phyloP scores from a whole-genome alignment of 2,329 filamentous ascomycete species.

The Aspergillus candidus region DNA sequence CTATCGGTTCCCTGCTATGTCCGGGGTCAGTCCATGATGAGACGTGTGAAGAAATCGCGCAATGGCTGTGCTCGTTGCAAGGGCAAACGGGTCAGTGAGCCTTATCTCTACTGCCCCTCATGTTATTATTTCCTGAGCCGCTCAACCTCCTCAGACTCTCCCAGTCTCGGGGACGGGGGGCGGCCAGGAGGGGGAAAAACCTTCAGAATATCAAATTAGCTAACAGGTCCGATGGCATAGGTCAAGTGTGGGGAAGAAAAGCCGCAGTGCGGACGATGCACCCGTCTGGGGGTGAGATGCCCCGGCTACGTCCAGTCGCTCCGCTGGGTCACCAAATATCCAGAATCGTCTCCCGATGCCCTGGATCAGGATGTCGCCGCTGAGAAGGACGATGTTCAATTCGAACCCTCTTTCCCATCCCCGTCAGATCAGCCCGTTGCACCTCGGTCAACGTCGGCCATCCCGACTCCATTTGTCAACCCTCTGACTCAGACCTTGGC shows the following conservation, averaged over 20 bases:
- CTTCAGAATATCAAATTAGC: not conserved
- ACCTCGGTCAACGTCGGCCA: not conserved
- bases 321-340: slow-evolving; percentile 34
- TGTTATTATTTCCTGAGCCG: not conserved
- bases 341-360: slow-evolving; percentile 9
- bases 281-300: slow-evolving; percentile 32
- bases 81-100: slow-evolving; percentile 31
- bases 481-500: slow-evolving; percentile 4
- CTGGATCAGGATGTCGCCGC: slow-evolving; percentile 6
- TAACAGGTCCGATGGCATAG: slow-evolving; percentile 13
- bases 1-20: slow-evolving; percentile 37
- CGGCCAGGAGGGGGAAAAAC: too few relatives aligned
- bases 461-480: slow-evolving; percentile 3
- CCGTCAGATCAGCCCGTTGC: not conserved
- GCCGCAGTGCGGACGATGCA: slow-evolving; percentile 34
- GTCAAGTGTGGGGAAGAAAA: slow-evolving; percentile 39
- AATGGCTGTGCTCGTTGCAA: slow-evolving; percentile 39
- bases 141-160: not conserved
- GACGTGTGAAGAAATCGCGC: slow-evolving; percentile 38
- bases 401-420: slow-evolving; percentile 1
- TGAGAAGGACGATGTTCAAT: slow-evolving; percentile 6
- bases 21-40: slow-evolving; percentile 38
- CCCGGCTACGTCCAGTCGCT: slow-evolving; percentile 35
- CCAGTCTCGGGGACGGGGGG: not conserved
- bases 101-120: slow-evolving; percentile 2